Evolutionary conservation across 2,329 filamentous ascomycete species (phyloP).

Genomic region (Pyrenophora seminiperda): DNA sequence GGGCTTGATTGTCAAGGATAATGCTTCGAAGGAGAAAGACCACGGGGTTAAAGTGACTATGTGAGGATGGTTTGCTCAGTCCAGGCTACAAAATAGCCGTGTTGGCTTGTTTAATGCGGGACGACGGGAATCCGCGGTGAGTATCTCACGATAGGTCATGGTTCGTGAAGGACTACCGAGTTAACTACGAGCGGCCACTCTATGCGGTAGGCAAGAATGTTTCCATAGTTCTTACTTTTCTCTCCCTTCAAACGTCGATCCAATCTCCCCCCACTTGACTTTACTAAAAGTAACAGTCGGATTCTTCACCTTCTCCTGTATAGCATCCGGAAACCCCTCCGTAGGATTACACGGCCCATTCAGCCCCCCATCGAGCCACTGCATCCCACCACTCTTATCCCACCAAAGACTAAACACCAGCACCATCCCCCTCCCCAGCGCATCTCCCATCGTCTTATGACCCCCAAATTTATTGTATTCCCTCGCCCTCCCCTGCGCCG

Average conservation of each 20-base stretch:
- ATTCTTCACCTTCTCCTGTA: constrained; percentile 53
- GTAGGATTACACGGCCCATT: constrained; percentile 62
- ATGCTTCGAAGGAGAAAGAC: no score
- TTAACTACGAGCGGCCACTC: no score
- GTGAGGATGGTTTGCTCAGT: no score
- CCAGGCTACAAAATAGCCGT: no score
- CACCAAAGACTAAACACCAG: constrained; percentile 63
- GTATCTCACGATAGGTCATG: no score
- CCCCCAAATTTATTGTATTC: constrained; percentile 50
- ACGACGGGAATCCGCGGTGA: no score
- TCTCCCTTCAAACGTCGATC: constrained; percentile 54
- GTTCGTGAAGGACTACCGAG: no score
- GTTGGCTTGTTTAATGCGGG: no score
- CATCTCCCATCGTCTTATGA: constrained; percentile 53
- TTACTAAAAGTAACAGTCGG: constrained; percentile 62
- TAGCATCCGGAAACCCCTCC: constrained; percentile 60
- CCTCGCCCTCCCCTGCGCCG: constrained; percentile 29
- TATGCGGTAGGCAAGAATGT: no score
- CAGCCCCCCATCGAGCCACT: constrained; percentile 52
- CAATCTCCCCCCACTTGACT: constrained; percentile 66
- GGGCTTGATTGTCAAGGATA: no score
- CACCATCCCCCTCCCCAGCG: constrained; percentile 59
- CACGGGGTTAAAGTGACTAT: no score
- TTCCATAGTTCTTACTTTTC: neutral
- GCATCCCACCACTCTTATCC: constrained; percentile 59